These are phyloP conservation scores for Lasiosphaeria ovina DNA, from an alignment of 495 filamentous ascomycete genomes.

Conservation along the genomic window DNA sequence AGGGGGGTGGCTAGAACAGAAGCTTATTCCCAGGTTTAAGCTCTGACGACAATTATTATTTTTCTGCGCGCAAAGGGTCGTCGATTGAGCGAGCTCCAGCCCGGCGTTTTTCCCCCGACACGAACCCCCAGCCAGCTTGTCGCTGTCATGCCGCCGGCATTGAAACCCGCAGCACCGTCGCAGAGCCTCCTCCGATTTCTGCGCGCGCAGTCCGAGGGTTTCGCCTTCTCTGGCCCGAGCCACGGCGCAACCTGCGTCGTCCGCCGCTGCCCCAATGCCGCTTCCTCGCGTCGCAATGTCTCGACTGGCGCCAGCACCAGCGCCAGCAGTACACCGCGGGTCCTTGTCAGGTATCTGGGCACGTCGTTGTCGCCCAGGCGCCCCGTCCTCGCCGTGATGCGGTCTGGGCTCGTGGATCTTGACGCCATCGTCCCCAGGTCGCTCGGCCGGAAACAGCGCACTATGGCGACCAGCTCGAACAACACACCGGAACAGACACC, in stretches of 20 bases:
- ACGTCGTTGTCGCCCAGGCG: neutral
- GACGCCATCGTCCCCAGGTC: conserved; percentile 43
- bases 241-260: conserved; percentile 15
- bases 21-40: neutral
- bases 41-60: conserved; percentile 2
- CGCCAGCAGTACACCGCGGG: conserved; percentile 17
- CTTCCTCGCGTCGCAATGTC: conserved; percentile 21
- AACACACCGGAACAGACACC: neutral
- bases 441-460: conserved; percentile 17
- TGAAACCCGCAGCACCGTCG: conserved; percentile 52
- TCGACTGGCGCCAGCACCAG: conserved; percentile 23
- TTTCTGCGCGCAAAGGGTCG: neutral
- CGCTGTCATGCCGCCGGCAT: conserved; percentile 36
- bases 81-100: neutral
- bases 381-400: conserved; percentile 23
- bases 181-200: conserved; percentile 61
- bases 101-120: neutral
- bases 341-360: conserved; percentile 9
- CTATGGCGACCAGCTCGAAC: conserved; percentile 1
- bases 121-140: neutral
- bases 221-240: conserved; percentile 47
- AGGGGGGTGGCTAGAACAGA: no score
- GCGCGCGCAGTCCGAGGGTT: conserved; percentile 57
- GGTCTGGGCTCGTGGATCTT: conserved; percentile 45
- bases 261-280: conserved; percentile 7